phyloP scores from a whole-genome alignment of 228 moss, liverwort and hornwort genomes.

The Sphagnum fallax region DNA sequence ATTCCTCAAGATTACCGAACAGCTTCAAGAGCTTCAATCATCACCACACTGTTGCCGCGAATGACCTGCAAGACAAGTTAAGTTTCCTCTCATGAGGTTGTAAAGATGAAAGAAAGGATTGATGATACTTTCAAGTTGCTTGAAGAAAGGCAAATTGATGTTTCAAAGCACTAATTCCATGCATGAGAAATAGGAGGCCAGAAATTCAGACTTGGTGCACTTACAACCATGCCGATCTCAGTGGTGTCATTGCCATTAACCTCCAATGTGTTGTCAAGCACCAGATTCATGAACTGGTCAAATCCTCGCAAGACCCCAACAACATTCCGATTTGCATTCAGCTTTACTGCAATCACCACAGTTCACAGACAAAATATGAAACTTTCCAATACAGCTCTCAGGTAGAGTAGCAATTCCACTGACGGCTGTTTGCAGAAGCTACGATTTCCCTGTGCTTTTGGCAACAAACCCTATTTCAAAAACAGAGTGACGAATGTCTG shows the following conservation, averaged over 20 bases:
- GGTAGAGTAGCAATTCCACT: too few relatives aligned
- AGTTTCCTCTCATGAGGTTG: neutral
- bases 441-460: too few relatives aligned
- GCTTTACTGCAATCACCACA: slow-evolving; percentile 61
- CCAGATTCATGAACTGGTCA: slow-evolving; percentile 99
- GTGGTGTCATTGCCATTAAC: slow-evolving; percentile 77
- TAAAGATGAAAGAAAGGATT: neutral
- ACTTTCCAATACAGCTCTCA: too few relatives aligned
- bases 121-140: neutral
- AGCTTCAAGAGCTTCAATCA: slow-evolving; percentile 53
- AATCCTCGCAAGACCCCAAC: slow-evolving; percentile 94
- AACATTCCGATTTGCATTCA: slow-evolving; percentile 89
- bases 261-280: slow-evolving; percentile 94
- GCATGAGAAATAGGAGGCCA: neutral
- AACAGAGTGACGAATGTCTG: neutral
- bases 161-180: neutral
- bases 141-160: neutral
- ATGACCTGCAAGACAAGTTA: slow-evolving; percentile 24
- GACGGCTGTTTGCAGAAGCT: too few relatives aligned
- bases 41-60: slow-evolving; percentile 52
- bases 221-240: slow-evolving; percentile 99
- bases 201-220: slow-evolving; percentile 1
- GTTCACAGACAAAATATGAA: too few relatives aligned
- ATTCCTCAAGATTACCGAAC: slow-evolving; percentile 3
- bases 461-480: too few relatives aligned